phyloP scores from a whole-genome alignment of 768 basidiomycete genomes.

The Psilocybe azurescens region DNA sequence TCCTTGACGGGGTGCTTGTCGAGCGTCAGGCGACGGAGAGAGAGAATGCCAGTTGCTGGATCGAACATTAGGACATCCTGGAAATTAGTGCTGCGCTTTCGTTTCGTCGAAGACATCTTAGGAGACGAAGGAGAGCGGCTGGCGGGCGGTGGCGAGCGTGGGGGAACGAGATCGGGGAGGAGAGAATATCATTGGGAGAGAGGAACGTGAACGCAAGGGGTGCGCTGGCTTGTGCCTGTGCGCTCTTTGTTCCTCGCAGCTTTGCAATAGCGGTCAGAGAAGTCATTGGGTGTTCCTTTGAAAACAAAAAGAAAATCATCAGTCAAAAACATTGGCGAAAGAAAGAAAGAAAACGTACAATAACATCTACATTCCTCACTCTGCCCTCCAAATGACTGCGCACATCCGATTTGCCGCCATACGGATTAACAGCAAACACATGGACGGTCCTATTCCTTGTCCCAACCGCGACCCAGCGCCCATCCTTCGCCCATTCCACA shows the following conservation, averaged over 20 bases:
- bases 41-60: slow-evolving; percentile 57
- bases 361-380: slow-evolving; percentile 54
- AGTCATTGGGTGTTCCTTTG: slow-evolving; percentile 55
- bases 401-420: slow-evolving; percentile 71
- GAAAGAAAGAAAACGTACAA: neutral
- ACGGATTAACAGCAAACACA: slow-evolving; percentile 78
- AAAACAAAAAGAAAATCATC: neutral
- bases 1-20: slow-evolving; percentile 37
- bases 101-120: neutral
- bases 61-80: slow-evolving; percentile 78
- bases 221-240: slow-evolving; percentile 31
- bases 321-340: neutral
- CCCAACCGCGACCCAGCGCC: slow-evolving; percentile 72
- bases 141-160: slow-evolving; percentile 20
- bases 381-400: slow-evolving; percentile 62
- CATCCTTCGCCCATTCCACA: slow-evolving; percentile 59
- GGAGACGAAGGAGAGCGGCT: slow-evolving; percentile 26
- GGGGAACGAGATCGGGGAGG: slow-evolving; percentile 7
- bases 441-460: slow-evolving; percentile 70
- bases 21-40: slow-evolving; percentile 57
- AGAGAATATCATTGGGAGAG: slow-evolving; percentile 33
- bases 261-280: slow-evolving; percentile 63
- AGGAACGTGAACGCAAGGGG: slow-evolving; percentile 67
- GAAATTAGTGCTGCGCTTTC: slow-evolving; percentile 45
- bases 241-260: slow-evolving; percentile 41